Evolutionary conservation across 2,329 filamentous ascomycete genomes (phyloP).

Genomic region (Fusarium ramigenum): DNA sequence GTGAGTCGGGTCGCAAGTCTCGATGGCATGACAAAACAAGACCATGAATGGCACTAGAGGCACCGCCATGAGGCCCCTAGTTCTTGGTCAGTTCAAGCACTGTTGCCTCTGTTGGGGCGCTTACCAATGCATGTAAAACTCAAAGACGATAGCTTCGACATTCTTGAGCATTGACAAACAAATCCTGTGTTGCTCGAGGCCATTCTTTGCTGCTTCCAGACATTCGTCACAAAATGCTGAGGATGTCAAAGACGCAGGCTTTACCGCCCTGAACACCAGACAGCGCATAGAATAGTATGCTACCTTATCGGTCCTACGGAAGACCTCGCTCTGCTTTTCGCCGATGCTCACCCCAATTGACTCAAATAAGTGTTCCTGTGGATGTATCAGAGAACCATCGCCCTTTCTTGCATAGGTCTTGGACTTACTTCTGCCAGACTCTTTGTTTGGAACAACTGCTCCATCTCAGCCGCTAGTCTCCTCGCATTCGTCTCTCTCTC

Average conservation of each 20-base stretch:
- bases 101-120: not conserved
- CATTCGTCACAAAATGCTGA: constrained; percentile 9
- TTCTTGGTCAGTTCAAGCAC: fast-evolving
- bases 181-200: not conserved
- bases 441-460: not conserved
- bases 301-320: not conserved
- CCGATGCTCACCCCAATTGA: not conserved
- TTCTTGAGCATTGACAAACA: not conserved
- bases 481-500: not conserved
- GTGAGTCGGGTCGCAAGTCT: not conserved
- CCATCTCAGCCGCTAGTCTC: not conserved
- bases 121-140: constrained; percentile 7
- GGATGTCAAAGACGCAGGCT: not conserved
- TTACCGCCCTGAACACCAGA: not conserved
- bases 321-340: not conserved
- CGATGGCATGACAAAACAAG: constrained; percentile 9
- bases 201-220: not conserved
- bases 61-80: not conserved
- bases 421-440: not conserved
- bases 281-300: constrained; percentile 2
- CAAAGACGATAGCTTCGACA: not conserved
- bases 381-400: fast-evolving
- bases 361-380: not conserved
- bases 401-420: fast-evolving
- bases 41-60: constrained; percentile 4